Conservation (phyloP, 768 basidiomycete genomes). For the Boletus pseudo-olivaceus region DNA sequence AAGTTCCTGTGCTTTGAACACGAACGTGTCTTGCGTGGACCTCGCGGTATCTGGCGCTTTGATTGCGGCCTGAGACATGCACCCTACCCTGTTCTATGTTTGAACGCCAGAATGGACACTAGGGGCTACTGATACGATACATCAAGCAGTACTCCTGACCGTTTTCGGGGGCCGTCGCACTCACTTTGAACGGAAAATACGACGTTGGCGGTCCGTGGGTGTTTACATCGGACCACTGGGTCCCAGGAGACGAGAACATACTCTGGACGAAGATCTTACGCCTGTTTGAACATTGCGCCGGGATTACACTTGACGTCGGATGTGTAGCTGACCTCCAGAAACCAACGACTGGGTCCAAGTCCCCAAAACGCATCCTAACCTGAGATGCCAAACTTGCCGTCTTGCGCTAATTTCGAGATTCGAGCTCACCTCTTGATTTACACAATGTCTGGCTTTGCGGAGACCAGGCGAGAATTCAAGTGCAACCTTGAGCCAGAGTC, state of each 20-base stretch:
- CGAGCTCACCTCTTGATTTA: neutral
- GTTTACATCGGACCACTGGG: neutral
- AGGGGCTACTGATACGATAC: neutral
- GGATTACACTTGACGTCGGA: neutral
- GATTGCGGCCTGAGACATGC: neutral
- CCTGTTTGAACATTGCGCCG: too few relatives aligned
- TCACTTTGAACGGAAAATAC: neutral
- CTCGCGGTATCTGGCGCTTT: neutral
- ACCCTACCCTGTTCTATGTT: neutral
- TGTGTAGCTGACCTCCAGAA: neutral
- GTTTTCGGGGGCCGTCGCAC: neutral
- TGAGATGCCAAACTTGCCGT: neutral
- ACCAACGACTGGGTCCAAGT: neutral
- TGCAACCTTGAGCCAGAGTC: too few relatives aligned
- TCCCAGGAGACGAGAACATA: neutral
- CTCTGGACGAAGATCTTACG: neutral
- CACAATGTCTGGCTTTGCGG: too few relatives aligned
- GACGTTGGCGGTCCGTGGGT: neutral
- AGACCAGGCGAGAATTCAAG: too few relatives aligned
- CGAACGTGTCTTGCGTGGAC: constrained; percentile 7
- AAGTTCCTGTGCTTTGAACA: neutral
- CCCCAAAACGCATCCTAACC: neutral
- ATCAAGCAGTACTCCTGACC: neutral
- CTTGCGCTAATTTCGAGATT: neutral
- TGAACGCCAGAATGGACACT: neutral